A percentile compares a stretch with the other conserved stretches of the same genome.
Conservation (phyloP, 2,329 filamentous ascomycete species). For the Talaromyces islandicus region DNA sequence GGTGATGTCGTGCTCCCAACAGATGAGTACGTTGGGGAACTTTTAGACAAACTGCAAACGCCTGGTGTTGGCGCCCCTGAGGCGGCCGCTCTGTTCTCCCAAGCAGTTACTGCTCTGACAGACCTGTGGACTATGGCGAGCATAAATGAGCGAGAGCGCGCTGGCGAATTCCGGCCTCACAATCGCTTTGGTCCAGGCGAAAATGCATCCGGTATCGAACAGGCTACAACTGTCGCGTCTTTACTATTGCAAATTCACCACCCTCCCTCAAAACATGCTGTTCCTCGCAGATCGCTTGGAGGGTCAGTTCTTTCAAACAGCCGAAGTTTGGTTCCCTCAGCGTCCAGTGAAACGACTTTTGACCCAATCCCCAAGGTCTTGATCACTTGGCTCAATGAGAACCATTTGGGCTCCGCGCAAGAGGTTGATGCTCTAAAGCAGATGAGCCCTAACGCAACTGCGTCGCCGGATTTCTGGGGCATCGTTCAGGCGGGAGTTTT, state of each 20-base stretch:
- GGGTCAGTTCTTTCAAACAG: conserved; percentile 20
- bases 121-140: conserved; percentile 27
- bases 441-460: conserved; percentile 65
- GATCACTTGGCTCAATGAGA: conserved; percentile 72
- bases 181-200: conserved; percentile 62
- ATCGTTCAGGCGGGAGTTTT: conserved; percentile 67
- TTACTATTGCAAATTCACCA: conserved; percentile 77
- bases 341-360: conserved; percentile 20
- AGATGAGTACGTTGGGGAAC: conserved; percentile 61
- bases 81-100: conserved; percentile 26
- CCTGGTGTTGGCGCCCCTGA: conserved; percentile 26
- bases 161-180: conserved; percentile 32
- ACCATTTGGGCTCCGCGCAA: conserved; percentile 66
- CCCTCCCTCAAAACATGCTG: conserved; percentile 40
- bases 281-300: conserved; percentile 16
- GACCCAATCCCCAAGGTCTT: conserved; percentile 66
- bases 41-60: conserved; percentile 49
- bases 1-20: conserved; percentile 68
- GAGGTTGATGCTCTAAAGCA: conserved; percentile 61
- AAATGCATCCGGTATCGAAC: conserved; percentile 59
- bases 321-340: conserved; percentile 24
- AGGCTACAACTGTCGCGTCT: conserved; percentile 72
- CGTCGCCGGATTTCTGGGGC: conserved; percentile 78
- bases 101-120: conserved; percentile 28
- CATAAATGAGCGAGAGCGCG: conserved; percentile 39